Evolutionary conservation across 1,284 basidiomycete genomes (phyloP).

Genomic region (Coniferiporia sulphurascens): DNA sequence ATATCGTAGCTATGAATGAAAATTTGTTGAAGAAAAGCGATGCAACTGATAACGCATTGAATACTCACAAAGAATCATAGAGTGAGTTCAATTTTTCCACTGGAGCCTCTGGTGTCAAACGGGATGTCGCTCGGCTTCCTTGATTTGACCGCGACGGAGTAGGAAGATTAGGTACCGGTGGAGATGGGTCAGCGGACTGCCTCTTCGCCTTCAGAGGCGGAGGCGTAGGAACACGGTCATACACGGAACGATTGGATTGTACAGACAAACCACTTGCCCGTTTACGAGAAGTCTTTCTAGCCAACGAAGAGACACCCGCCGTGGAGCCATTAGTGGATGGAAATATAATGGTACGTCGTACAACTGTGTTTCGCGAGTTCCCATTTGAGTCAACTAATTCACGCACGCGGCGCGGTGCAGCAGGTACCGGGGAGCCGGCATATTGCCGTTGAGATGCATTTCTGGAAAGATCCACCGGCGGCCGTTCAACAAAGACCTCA

Average conservation of each 20-base stretch:
- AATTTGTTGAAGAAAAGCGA: slow-evolving; percentile 10
- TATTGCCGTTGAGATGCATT: slow-evolving; percentile 9
- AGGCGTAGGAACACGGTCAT: slow-evolving; percentile 77
- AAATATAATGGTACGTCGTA: slow-evolving; percentile 73
- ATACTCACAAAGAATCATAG: slow-evolving; percentile 71
- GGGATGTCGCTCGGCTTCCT: slow-evolving; percentile 33
- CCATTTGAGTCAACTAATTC: slow-evolving; percentile 30
- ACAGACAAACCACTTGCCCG: slow-evolving; percentile 49
- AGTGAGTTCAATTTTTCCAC: slow-evolving; percentile 60
- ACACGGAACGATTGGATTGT: slow-evolving; percentile 59
- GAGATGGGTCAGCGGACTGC: slow-evolving; percentile 59
- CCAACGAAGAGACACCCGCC: slow-evolving; percentile 46
- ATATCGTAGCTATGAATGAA: slow-evolving; percentile 62
- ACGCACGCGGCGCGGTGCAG: slow-evolving; percentile 35
- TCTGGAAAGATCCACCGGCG: slow-evolving; percentile 9
- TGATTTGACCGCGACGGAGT: slow-evolving; percentile 31
- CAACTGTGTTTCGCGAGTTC: slow-evolving; percentile 44
- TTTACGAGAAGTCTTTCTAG: slow-evolving; percentile 47
- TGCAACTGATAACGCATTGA: not conserved
- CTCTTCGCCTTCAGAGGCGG: slow-evolving; percentile 62
- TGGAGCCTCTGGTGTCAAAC: slow-evolving; percentile 35
- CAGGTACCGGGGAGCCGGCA: slow-evolving; percentile 20
- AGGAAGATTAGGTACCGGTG: slow-evolving; percentile 67
- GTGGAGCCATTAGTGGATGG: slow-evolving; percentile 56
- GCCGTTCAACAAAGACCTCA: slow-evolving; percentile 14